phyloP scores from a whole-genome alignment of 257 asterid genomes.

The Knoxia roxburghii region DNA sequence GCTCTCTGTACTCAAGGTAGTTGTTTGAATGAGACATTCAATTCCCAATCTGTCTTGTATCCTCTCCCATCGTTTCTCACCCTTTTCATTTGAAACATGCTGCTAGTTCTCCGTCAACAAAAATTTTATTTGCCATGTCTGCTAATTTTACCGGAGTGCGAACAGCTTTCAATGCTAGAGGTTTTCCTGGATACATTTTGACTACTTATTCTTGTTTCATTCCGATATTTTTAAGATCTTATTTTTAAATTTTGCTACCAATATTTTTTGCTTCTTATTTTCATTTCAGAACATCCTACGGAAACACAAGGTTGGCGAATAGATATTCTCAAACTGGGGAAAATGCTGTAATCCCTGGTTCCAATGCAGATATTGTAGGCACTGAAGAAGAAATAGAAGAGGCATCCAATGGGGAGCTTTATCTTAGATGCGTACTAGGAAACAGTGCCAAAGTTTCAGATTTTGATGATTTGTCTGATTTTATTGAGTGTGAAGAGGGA shows the following conservation, averaged over 20 bases:
- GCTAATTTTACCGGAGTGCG: neutral
- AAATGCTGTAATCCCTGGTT: slow-evolving; percentile 13
- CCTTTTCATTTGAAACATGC: neutral
- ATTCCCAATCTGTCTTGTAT: neutral
- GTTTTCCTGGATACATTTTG: neutral
- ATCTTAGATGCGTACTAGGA: slow-evolving; percentile 40
- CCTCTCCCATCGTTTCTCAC: neutral
- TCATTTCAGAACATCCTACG: slow-evolving; percentile 11
- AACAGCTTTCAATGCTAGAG: neutral
- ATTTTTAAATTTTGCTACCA: neutral
- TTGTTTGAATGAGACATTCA: neutral
- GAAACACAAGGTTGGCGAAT: no score
- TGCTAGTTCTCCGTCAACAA: neutral
- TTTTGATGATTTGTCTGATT: slow-evolving; percentile 54
- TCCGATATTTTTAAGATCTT: neutral
- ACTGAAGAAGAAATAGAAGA: slow-evolving; percentile 60
- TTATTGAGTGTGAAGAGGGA: slow-evolving; percentile 59
- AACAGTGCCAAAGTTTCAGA: slow-evolving; percentile 15
- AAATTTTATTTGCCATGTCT: neutral
- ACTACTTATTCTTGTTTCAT: neutral
- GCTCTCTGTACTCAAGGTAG: slow-evolving; percentile 53
- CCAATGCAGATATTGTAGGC: slow-evolving; percentile 25
- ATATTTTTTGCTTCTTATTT: neutral
- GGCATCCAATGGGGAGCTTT: slow-evolving; percentile 59
- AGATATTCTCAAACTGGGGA: slow-evolving; percentile 20